Evolutionary conservation across 371 early-diverging fungal species (phyloP), one percentile per base, ranked within the genome.

Genomic region (Apophysomyces ossiformis): DNA sequence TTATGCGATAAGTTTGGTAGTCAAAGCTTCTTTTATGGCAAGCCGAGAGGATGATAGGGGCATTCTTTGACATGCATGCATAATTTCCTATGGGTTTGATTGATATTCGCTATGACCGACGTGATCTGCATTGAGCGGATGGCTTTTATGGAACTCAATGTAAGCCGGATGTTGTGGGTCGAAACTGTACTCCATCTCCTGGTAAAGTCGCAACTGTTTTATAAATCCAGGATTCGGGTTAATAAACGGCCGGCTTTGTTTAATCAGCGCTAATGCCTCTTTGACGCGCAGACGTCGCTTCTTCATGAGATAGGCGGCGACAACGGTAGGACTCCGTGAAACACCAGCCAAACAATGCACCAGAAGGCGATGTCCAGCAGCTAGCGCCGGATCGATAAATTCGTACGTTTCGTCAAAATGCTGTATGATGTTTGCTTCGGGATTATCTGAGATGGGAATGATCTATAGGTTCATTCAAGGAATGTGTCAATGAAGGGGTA

Each of bases 181-280:
- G 41, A 91, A 85, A 11, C 73, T 72, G 71, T 76, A 90, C 47
- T 77, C 73, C 76, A 92, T 86, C 54, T 85, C 83, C 54, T 82
- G 74, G 69, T 87, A 94, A 12, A 93, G 71, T 41, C 78, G 72
- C 18, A 93, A 73, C 66, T 93, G 95, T 1, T 79, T 70, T 39
- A 84, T 43, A 65, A 94, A 94, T 6, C 95, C 93, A 32, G 77
- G 71, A 67, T 94, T 94, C 1, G 93, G 93, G n/a, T 74, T 74
- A 3, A 77, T 83, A 77, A 87, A 84, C 0, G 83, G 85, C 44
- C 93, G 75, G 39, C 68, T 74, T 13, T 67, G 70, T 60, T 85
- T 82, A 21, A 93, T 75, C 2, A 60, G 37, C 0, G 73, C 80
- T 21, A 93, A 58, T 1, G 93, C 92, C 41, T 83, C 84, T 58